Conservation (phyloP, 257 asterid genomes). For the Salvia miltiorrhiza region DNA sequence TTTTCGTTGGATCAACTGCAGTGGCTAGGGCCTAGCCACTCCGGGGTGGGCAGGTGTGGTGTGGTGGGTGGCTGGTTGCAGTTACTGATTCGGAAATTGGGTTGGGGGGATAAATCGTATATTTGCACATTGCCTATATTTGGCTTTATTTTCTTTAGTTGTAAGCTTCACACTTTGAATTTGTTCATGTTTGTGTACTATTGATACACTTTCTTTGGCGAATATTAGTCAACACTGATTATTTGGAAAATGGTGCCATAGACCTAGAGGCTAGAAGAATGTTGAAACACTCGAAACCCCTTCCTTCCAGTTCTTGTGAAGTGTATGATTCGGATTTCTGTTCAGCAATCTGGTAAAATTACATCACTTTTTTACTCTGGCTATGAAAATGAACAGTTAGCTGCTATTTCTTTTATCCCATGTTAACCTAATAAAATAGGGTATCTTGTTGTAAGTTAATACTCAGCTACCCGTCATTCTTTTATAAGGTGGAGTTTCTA, state of each 20-base stretch:
- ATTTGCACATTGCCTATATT: neutral
- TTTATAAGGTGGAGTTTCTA: neutral
- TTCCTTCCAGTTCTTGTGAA: neutral
- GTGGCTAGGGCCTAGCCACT: neutral
- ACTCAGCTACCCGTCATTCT: neutral
- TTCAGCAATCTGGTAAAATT: neutral
- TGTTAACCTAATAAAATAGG: neutral
- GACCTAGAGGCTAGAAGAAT: neutral
- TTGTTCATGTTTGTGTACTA: neutral
- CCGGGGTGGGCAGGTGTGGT: too few relatives aligned
- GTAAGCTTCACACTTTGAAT: neutral
- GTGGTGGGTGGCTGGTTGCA: too few relatives aligned
- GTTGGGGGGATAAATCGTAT: neutral
- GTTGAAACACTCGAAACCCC: neutral
- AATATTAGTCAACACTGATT: neutral
- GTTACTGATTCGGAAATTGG: neutral
- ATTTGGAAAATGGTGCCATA: neutral
- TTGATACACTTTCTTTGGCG: neutral
- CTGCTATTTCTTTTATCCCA: neutral
- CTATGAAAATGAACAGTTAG: neutral
- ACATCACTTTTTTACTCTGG: neutral
- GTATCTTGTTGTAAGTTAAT: neutral
- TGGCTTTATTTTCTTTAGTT: neutral
- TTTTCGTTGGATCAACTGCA: neutral
- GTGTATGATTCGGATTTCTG: neutral